A percentile compares a stretch with the other conserved stretches of the same genome.
Conservation (phyloP, 2,329 filamentous ascomycete genomes). For the Colletotrichum falcatum region DNA sequence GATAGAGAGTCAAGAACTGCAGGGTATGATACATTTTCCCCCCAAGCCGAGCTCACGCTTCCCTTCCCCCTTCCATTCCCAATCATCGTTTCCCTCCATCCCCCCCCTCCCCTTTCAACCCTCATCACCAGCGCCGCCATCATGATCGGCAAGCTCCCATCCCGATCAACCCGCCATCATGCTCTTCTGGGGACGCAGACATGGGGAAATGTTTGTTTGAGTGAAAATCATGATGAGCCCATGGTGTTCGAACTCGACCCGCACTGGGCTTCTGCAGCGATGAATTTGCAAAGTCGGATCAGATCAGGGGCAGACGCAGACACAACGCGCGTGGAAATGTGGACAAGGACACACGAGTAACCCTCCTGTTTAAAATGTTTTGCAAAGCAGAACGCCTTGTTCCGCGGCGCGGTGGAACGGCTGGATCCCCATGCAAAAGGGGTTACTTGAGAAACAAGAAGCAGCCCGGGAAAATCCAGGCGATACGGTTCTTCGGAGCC, state of each 20-base stretch:
- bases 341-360: conserved; percentile 41
- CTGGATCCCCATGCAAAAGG: conserved; percentile 12
- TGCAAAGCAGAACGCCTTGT: conserved; percentile 40
- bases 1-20: conserved; percentile 32
- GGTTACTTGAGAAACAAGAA: conserved; percentile 11
- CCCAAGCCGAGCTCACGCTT: conserved; percentile 35
- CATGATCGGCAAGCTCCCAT: conserved; percentile 23
- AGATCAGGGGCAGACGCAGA: conserved; percentile 32
- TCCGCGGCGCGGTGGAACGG: conserved; percentile 36
- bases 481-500: conserved; percentile 26
- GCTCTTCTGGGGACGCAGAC: conserved; percentile 28
- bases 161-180: conserved; percentile 19
- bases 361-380: conserved; percentile 40
- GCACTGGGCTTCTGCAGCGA: conserved; percentile 38
- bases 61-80: conserved; percentile 1
- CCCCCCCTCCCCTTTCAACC: background rate
- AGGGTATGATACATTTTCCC: conserved; percentile 41
- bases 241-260: conserved; percentile 37
- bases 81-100: background rate
- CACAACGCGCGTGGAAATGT: conserved; percentile 37
- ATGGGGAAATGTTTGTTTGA: conserved; percentile 38
- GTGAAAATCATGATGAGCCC: conserved; percentile 39
- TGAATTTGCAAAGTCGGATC: conserved; percentile 41
- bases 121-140: conserved; percentile 14
- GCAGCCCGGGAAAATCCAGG: conserved; percentile 19